These are phyloP conservation scores for Cryptococcus sp. DNA, from an alignment of 1,284 basidiomycete genomes.

Conservation along the genomic window DNA sequence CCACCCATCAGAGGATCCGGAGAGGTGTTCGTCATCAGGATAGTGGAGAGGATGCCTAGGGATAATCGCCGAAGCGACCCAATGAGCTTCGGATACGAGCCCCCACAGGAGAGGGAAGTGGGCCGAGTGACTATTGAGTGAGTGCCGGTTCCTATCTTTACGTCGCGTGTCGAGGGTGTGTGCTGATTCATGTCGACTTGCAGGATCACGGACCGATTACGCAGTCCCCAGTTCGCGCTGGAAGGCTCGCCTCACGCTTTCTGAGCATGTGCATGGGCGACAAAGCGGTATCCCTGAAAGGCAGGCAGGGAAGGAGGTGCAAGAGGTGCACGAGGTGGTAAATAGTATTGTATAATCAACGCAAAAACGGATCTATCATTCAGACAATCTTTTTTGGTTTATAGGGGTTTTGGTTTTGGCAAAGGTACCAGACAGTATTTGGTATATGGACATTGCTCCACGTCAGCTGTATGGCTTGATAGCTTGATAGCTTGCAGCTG, in stretches of 20 bases:
- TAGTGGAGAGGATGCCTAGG: slow-evolving; percentile 43
- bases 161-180: no score
- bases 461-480: no score
- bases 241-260: slow-evolving; percentile 42
- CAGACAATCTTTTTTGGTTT: no score
- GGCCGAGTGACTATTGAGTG: slow-evolving; percentile 46
- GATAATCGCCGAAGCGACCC: slow-evolving; percentile 44
- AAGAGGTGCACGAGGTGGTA: not conserved
- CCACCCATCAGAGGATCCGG: slow-evolving; percentile 35
- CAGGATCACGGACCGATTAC: slow-evolving; percentile 40
- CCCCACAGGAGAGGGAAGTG: slow-evolving; percentile 44
- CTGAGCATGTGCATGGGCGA: slow-evolving; percentile 1
- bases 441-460: no score
- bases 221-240: slow-evolving; percentile 40
- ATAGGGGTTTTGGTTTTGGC: no score
- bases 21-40: slow-evolving; percentile 34
- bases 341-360: slow-evolving; percentile 1
- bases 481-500: no score
- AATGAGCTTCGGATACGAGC: slow-evolving; percentile 41
- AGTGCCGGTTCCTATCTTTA: slow-evolving; percentile 14
- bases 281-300: not conserved
- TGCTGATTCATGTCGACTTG: slow-evolving; percentile 7
- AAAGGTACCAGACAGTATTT: no score
- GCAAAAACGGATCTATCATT: no score
- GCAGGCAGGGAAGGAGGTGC: not conserved